Evolutionary conservation across 805 yeast genomes (phyloP).

Genomic region (Yarrowia keelungensis): DNA sequence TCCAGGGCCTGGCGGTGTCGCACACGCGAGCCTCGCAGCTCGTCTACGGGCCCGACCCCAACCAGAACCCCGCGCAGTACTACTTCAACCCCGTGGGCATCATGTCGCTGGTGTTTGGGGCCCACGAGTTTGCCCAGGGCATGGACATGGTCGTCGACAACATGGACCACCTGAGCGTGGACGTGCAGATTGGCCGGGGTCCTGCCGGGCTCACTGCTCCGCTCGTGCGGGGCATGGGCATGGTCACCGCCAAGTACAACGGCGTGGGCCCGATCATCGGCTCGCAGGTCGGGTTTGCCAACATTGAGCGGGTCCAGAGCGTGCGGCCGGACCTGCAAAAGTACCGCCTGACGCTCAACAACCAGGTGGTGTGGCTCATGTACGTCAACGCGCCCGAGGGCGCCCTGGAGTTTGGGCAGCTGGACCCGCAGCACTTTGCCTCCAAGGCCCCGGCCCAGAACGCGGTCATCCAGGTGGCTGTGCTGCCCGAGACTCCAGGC

Average conservation of each 20-base stretch:
- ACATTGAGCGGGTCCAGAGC: constrained; percentile 53
- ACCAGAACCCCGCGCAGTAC: constrained; percentile 56
- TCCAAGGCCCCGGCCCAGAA: constrained; percentile 58
- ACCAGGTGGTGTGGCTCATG: constrained; percentile 69
- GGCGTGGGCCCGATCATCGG: constrained; percentile 48
- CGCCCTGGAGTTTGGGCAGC: constrained; percentile 45
- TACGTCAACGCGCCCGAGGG: constrained; percentile 54
- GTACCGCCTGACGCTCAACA: constrained; percentile 61
- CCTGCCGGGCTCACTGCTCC: constrained; percentile 48
- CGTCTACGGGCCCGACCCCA: constrained; percentile 57
- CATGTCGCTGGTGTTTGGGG: constrained; percentile 63
- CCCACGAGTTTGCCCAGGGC: constrained; percentile 55
- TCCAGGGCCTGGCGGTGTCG: constrained; percentile 67
- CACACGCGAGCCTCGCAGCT: constrained; percentile 59
- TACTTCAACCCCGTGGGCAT: constrained; percentile 64
- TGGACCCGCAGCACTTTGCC: constrained; percentile 50
- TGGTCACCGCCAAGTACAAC: constrained; percentile 58
- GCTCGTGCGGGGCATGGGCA: constrained; percentile 67
- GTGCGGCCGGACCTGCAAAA: constrained; percentile 57
- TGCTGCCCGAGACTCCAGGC: constrained; percentile 52
- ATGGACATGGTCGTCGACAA: constrained; percentile 56
- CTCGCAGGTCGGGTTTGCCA: constrained; percentile 70
- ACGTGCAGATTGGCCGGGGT: constrained; percentile 40
- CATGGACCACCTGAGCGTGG: constrained; percentile 45
- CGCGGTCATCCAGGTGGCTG: constrained; percentile 65